These are phyloP conservation scores for Globisporangium acanthophoron DNA, from an alignment of 352 stramenopile species.

Conservation along the genomic window DNA sequence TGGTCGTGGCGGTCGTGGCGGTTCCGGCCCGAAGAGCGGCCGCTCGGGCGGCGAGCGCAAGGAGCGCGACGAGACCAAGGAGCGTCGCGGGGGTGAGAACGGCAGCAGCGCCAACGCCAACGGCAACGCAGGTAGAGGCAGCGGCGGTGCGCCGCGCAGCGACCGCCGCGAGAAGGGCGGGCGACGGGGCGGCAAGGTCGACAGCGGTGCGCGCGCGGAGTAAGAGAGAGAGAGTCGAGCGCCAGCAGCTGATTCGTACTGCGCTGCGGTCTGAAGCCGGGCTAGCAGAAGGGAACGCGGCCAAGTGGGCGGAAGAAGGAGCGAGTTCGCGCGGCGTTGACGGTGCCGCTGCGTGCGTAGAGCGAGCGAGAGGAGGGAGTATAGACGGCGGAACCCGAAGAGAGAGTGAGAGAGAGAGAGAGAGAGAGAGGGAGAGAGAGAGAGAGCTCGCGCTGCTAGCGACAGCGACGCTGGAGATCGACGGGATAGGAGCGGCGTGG, in stretches of 20 bases:
- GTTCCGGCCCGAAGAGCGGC: slow-evolving; percentile 39
- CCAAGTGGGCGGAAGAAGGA: background rate
- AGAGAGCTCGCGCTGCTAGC: background rate
- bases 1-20: slow-evolving; percentile 43
- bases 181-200: slow-evolving; percentile 62
- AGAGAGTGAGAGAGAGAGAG: background rate
- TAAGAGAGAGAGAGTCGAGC: slow-evolving; percentile 16
- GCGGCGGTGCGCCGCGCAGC: slow-evolving; percentile 14
- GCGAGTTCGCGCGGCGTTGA: background rate
- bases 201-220: slow-evolving; percentile 41
- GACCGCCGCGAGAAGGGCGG: slow-evolving; percentile 59
- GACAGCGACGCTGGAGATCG: background rate
- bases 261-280: background rate
- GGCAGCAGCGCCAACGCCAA: slow-evolving; percentile 26
- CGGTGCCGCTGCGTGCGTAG: background rate
- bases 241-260: background rate
- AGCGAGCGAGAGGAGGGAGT: background rate
- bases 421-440: background rate
- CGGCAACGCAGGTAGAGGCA: slow-evolving; percentile 14
- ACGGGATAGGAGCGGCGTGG: background rate
- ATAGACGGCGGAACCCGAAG: background rate
- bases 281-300: background rate
- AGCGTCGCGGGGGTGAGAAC: slow-evolving; percentile 16
- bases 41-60: slow-evolving; percentile 53
- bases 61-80: slow-evolving; percentile 58